phyloP scores from a whole-genome alignment of 306 rosid genomes.

The Quillaja saponaria region DNA sequence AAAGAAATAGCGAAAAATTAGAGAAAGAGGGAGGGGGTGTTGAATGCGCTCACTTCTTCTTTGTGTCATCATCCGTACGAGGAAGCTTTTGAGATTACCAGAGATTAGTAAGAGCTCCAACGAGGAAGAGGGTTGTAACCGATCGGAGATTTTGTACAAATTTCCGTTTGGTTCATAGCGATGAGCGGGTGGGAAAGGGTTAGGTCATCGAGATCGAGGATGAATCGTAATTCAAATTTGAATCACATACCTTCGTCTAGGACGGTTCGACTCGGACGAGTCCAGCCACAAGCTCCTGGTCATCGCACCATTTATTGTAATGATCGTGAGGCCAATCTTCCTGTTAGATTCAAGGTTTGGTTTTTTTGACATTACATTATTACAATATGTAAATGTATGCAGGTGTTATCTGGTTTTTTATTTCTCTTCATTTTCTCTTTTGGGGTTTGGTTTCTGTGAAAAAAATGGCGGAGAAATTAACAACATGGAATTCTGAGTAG shows the following conservation, averaged over 20 bases:
- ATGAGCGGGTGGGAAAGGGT: conserved; percentile 78
- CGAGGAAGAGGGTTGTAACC: background rate
- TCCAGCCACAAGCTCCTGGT: conserved; percentile 92
- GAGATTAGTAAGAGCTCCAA: too few species aligned
- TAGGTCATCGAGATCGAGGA: conserved; percentile 52
- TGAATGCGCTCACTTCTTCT: too few species aligned
- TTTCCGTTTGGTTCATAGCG: background rate
- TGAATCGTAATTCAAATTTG: conserved; percentile 34
- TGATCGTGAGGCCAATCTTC: conserved; percentile 74
- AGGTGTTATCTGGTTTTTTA: background rate
- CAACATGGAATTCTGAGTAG: too few species aligned
- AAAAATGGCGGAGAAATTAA: too few species aligned
- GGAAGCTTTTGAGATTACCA: too few species aligned
- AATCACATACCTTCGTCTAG: conserved; percentile 45
- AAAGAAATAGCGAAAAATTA: too few species aligned
- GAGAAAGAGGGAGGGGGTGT: too few species aligned
- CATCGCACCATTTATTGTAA: conserved; percentile 85
- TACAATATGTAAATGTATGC: background rate
- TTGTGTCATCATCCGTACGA: too few species aligned
- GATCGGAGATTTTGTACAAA: background rate
- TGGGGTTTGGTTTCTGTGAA: too few species aligned
- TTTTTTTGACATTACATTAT: background rate
- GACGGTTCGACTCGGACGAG: conserved; percentile 82
- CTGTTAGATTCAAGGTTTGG: conserved; percentile 72
- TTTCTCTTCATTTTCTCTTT: background rate